Evolutionary conservation across 805 yeast species (phyloP), one percentile per base, ranked within the genome.

Genomic region (Candida gorgasii): DNA sequence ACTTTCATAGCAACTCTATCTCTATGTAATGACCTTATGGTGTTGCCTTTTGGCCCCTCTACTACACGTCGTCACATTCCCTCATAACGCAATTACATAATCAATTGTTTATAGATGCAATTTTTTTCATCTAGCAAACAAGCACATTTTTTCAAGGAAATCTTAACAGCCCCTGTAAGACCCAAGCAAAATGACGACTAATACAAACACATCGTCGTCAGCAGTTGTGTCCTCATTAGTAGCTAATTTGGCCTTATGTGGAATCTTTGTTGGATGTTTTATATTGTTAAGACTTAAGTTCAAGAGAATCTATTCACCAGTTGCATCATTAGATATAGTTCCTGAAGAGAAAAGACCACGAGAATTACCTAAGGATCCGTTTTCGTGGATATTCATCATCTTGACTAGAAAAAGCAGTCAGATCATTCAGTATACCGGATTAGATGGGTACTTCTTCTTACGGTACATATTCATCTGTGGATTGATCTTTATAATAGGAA

Each of bases 391-490:
- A 8, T 49, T 62, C 7, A 81, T 83, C 5, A 58, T 92, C 20
- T 53, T 86, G 38, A 65, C 75, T 36, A 82, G 86, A 56, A 79
- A 88, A 1, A 89, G 86, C 43, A 68, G 84, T 36, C 86, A 86
- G 56, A 73, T 90, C 42, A 79, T 92, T 45, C 82, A 84, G 50
- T 95, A 92, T 55, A 84, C 93, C 15, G 98, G 97, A 13, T 60
- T 92, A n/a, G 98, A 92, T 59, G 97, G 97, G 4, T 92, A 87
- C 67, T 83, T 93, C 58, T 92, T 90, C 61, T 65, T 89, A 47
- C 74, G 99, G 50, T 93, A 86, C 58, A 62, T 93, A 20, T 73
- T 78, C 38, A 55, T 85, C 27, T 67, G 88, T 48, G 67, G 78
- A 9, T 46, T 68, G 5, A 58, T 80, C 30, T 78, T 82, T 44